phyloP scores from a whole-genome alignment of 2,329 filamentous ascomycete genomes.

The Dactylellina haptotyla region DNA sequence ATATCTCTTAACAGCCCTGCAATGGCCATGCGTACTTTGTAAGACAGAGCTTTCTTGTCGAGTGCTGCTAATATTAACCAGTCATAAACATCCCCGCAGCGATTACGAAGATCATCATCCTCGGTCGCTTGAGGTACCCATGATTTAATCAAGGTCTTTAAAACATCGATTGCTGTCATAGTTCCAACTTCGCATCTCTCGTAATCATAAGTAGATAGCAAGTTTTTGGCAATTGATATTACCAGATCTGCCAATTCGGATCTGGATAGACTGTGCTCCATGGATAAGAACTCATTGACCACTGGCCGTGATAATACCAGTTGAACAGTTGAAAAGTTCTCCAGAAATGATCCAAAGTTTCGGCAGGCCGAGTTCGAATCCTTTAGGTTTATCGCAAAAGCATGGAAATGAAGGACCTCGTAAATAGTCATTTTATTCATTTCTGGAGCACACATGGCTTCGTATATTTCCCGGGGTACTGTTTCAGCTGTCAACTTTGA shows the following conservation, averaged over 20 bases:
- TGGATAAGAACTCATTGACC: conserved; percentile 56
- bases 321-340: conserved; percentile 49
- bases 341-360: conserved; percentile 55
- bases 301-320: conserved; percentile 56
- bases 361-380: conserved; percentile 46
- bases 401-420: conserved; percentile 55
- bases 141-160: conserved; percentile 71
- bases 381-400: conserved; percentile 35
- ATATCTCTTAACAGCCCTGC: conserved; percentile 76
- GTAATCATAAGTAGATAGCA: conserved; percentile 69
- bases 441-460: conserved; percentile 55
- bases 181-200: conserved; percentile 79
- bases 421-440: conserved; percentile 54
- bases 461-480: conserved; percentile 54
- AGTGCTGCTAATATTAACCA: conserved; percentile 78
- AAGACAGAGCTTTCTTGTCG: conserved; percentile 75
- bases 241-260: conserved; percentile 64
- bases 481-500: conserved; percentile 52
- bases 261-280: conserved; percentile 57
- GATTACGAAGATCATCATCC: conserved; percentile 69
- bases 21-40: conserved; percentile 73
- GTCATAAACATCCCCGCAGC: conserved; percentile 79
- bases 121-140: conserved; percentile 71
- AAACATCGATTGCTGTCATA: conserved; percentile 73
- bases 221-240: conserved; percentile 64